Conservation (phyloP, 1,284 basidiomycete genomes). For the Moniliella sp. region DNA sequence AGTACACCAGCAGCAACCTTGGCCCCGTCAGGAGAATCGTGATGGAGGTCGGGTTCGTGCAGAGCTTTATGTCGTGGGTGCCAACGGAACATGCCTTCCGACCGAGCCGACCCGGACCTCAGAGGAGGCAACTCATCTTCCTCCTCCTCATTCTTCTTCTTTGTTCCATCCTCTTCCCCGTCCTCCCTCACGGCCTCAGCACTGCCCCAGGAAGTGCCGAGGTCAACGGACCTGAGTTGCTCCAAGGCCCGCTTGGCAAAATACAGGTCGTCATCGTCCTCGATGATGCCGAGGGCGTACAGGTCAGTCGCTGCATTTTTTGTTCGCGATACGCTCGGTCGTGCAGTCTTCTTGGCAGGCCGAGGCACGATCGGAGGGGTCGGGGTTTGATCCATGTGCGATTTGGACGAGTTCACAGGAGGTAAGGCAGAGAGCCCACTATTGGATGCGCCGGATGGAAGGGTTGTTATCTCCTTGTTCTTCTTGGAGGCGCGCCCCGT, state of each 20-base stretch:
- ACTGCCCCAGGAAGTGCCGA: too few species aligned
- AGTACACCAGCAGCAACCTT: constrained; percentile 37
- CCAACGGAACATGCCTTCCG: constrained; percentile 85
- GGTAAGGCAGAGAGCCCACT: too few species aligned
- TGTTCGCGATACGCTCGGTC: too few species aligned
- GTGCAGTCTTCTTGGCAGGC: too few species aligned
- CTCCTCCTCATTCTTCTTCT: constrained; percentile 19
- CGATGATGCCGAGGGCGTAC: constrained; percentile 43
- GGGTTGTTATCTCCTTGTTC: too few species aligned
- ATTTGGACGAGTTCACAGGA: too few species aligned
- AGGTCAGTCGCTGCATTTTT: constrained; percentile 41
- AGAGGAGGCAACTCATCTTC: constrained; percentile 37
- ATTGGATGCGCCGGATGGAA: too few species aligned
- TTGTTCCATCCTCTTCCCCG: constrained; percentile 5
- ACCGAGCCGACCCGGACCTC: constrained; percentile 58
- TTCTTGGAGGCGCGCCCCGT: too few species aligned
- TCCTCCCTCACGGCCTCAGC: too few species aligned
- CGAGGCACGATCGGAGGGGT: too few species aligned
- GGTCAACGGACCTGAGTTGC: too few species aligned
- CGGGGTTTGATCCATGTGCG: too few species aligned
- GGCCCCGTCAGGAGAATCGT: constrained; percentile 35
- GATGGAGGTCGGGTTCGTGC: constrained; percentile 47
- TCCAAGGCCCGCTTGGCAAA: constrained; percentile 51
- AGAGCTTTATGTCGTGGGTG: constrained; percentile 71
- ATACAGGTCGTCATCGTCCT: constrained; percentile 78